These are phyloP conservation scores for Komagataella phaffii DNA, from an alignment of 805 yeast species.

Conservation along the genomic window DNA sequence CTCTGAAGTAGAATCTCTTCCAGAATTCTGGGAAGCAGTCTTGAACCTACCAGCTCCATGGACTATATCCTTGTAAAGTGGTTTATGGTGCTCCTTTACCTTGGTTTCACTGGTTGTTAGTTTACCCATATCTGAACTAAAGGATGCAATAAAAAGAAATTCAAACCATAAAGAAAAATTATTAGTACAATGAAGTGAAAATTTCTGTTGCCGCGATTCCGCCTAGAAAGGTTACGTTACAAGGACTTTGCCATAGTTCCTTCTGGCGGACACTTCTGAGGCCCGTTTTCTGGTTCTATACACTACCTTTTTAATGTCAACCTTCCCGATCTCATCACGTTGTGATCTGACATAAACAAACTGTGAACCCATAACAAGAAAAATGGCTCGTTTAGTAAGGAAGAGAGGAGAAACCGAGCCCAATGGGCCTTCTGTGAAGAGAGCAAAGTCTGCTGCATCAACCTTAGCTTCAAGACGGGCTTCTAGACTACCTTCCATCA, in stretches of 20 bases:
- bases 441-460: conserved; percentile 19
- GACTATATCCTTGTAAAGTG: conserved; percentile 68
- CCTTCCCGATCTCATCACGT: neutral
- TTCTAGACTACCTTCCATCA: conserved; percentile 33
- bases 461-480: conserved; percentile 33
- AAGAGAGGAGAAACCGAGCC: conserved; percentile 8
- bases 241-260: too few relatives aligned
- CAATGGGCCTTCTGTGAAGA: conserved; percentile 18
- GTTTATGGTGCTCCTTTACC: conserved; percentile 63
- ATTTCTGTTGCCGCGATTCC: neutral
- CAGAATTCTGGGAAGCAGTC: conserved; percentile 18
- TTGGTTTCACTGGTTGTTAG: conserved; percentile 33
- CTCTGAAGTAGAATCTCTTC: conserved; percentile 9
- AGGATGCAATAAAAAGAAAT: neutral
- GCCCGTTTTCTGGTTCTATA: neutral
- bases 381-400: conserved; percentile 5
- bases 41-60: conserved; percentile 62
- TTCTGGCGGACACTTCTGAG: neutral
- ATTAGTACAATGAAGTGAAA: neutral
- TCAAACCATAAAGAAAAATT: neutral
- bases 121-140: conserved; percentile 44
- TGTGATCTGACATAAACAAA: neutral
- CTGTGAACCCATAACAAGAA: conserved; percentile 4
- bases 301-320: neutral
- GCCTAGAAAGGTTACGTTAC: neutral